These are phyloP conservation scores for Cymbopogon flexuosus DNA, from an alignment of 202 grass and related monocot species.

Conservation along the genomic window DNA sequence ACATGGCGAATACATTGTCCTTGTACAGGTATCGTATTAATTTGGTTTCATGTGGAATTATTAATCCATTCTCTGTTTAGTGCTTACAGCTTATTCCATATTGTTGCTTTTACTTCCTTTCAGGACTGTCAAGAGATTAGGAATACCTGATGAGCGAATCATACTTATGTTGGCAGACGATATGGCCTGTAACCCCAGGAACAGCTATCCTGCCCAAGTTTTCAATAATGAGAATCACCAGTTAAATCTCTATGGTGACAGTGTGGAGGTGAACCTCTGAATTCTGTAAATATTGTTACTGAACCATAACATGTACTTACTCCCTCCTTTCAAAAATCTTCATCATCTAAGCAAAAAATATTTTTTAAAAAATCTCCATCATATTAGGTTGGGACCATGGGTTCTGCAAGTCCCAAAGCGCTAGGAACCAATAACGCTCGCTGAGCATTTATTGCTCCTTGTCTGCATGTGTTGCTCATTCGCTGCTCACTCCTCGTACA, in stretches of 20 bases:
- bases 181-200: constrained; percentile 93
- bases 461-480: too few species aligned
- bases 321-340: too few species aligned
- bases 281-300: constrained; percentile 5
- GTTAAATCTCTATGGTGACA: constrained; percentile 90
- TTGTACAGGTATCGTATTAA: constrained; percentile 63
- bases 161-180: constrained; percentile 99
- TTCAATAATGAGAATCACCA: constrained; percentile 99
- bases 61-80: not conserved
- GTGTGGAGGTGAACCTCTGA: constrained; percentile 69
- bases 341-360: too few species aligned
- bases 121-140: constrained; percentile 94
- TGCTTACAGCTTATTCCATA: constrained; percentile 26
- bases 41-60: constrained; percentile 13
- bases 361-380: too few species aligned
- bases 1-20: constrained; percentile 95
- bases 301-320: constrained; percentile 14
- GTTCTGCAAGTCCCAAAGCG: too few species aligned
- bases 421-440: too few species aligned
- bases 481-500: too few species aligned
- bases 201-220: constrained; percentile 95
- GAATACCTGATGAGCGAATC: constrained; percentile 93
- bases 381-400: too few species aligned
- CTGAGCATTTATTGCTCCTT: too few species aligned
- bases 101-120: not conserved